Percentiles rank a stretch among this genome's conserved stretches.
These are phyloP conservation scores for Verbascum thapsus DNA, from an alignment of 257 asterid species.

Conservation along the genomic window DNA sequence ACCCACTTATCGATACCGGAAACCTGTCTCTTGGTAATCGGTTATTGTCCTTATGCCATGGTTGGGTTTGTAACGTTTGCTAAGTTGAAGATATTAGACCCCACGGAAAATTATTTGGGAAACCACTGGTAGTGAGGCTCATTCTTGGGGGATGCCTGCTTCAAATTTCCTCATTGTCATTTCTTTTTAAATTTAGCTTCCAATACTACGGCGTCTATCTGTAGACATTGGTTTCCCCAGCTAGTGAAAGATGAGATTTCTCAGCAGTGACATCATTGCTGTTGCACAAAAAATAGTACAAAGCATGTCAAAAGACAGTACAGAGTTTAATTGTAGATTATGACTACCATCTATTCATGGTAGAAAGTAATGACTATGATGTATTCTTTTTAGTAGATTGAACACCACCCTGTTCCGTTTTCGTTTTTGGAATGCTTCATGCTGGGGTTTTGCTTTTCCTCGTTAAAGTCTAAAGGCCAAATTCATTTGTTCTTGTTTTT, in stretches of 20 bases:
- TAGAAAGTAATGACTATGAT: slow-evolving; percentile 14
- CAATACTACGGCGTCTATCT: not conserved
- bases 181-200: not conserved
- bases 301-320: slow-evolving; percentile 1
- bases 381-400: not conserved
- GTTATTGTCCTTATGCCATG: slow-evolving; percentile 8
- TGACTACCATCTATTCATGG: slow-evolving; percentile 14
- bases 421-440: slow-evolving; percentile 15
- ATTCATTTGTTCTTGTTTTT: slow-evolving; percentile 27
- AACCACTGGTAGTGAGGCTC: not conserved
- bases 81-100: not conserved
- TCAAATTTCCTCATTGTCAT: not conserved
- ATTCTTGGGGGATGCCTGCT: slow-evolving; percentile 3
- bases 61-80: not conserved
- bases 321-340: not conserved
- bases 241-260: slow-evolving; percentile 1
- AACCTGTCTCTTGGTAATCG: not conserved
- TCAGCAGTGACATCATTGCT: not conserved
- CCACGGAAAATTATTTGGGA: not conserved
- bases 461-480: slow-evolving; percentile 10
- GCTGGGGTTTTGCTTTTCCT: slow-evolving; percentile 18
- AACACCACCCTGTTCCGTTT: slow-evolving; percentile 4
- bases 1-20: slow-evolving; percentile 9
- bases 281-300: slow-evolving; percentile 12
- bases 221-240: not conserved